These are phyloP conservation scores for Cordyceps cateniannulata DNA, from an alignment of 2,329 filamentous ascomycete species.

Conservation along the genomic window DNA sequence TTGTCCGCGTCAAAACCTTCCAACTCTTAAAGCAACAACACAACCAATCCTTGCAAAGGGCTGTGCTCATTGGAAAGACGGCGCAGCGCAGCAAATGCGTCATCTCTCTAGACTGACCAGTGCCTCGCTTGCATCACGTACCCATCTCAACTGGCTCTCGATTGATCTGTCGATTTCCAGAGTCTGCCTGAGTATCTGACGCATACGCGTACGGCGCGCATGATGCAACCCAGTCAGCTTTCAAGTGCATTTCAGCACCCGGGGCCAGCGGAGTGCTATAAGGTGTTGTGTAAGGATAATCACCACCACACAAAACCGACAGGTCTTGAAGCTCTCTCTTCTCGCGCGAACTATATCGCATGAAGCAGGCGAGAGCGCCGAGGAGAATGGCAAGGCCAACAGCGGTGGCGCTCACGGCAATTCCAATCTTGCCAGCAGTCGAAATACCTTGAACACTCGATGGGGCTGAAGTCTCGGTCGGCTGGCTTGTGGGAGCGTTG, in stretches of 20 bases:
- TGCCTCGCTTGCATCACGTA: background rate
- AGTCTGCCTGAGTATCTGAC: background rate
- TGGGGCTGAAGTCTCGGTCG: background rate
- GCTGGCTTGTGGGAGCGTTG: background rate
- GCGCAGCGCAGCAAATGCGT: too few relatives aligned
- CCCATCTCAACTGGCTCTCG: background rate
- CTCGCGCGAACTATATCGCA: background rate
- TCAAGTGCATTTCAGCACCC: background rate
- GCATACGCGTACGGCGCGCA: background rate
- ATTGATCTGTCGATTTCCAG: background rate
- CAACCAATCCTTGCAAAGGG: too few relatives aligned
- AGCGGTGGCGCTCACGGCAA: background rate
- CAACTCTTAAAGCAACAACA: too few relatives aligned
- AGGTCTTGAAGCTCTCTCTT: background rate
- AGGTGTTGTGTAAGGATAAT: background rate
- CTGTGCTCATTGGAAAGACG: too few relatives aligned
- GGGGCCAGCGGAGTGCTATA: background rate
- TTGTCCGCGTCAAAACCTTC: too few relatives aligned
- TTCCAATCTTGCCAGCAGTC: background rate
- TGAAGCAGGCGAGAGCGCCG: background rate
- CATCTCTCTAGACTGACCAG: too few relatives aligned
- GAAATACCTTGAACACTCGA: background rate
- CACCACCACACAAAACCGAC: background rate
- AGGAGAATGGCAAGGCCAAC: background rate
- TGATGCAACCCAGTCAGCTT: background rate